These are phyloP conservation scores for Solanum bulbocastanum DNA, from an alignment of 257 asterid species.

Conservation along the genomic window DNA sequence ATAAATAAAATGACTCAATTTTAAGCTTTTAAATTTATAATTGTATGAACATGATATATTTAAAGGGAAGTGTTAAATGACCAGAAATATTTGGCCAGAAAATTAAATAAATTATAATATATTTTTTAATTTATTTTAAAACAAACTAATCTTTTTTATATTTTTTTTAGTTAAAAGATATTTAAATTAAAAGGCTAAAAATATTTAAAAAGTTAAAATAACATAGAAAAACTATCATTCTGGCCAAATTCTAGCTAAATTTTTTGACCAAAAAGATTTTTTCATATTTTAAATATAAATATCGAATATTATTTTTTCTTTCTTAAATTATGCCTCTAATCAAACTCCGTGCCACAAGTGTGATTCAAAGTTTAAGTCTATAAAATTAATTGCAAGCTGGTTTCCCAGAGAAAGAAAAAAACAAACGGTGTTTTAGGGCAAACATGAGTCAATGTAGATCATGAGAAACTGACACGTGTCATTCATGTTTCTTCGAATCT, in stretches of 20 bases:
- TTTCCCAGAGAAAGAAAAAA: not conserved
- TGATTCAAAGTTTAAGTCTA: not conserved
- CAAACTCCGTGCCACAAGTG: not conserved
- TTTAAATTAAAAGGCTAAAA: no score
- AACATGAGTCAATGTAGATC: conserved; percentile 1
- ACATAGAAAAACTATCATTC: no score
- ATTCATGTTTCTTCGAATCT: conserved; percentile 28
- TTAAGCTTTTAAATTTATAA: not conserved
- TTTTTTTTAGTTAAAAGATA: no score
- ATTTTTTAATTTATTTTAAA: no score
- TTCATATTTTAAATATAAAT: not conserved
- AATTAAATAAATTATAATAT: no score
- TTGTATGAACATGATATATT: not conserved
- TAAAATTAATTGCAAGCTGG: not conserved
- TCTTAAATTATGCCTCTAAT: not conserved
- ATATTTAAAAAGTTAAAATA: no score
- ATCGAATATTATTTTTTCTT: not conserved
- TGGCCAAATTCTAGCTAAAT: no score
- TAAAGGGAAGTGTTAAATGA: no score
- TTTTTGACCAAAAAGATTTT: no score
- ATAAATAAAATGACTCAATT: no score
- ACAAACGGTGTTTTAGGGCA: not conserved
- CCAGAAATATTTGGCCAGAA: no score
- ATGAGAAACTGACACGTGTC: conserved; percentile 16
- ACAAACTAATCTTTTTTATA: no score